A percentile compares a stretch with the other conserved stretches of the same genome.
Conservation (phyloP, 495 filamentous ascomycete species). For the Achaetomiella virescens region DNA sequence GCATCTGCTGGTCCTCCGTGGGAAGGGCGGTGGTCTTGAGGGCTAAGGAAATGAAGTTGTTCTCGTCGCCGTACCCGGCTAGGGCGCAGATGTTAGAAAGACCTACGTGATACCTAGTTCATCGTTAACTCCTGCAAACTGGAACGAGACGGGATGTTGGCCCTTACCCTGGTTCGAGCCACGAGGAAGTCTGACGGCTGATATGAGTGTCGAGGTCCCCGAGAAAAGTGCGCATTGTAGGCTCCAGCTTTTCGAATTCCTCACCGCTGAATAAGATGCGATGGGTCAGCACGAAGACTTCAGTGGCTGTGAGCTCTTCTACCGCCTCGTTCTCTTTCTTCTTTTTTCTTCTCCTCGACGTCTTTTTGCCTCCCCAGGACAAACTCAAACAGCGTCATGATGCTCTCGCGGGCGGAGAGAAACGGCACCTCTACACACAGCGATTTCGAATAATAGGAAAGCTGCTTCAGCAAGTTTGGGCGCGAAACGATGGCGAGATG, state of each 20-base stretch:
- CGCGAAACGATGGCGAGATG: conserved; percentile 77
- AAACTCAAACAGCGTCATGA: conserved; percentile 65
- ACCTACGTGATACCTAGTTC: conserved; percentile 49
- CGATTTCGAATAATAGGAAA: conserved; percentile 61
- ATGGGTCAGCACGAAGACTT: conserved; percentile 58
- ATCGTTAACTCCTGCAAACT: conserved; percentile 39
- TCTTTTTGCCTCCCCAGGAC: conserved; percentile 50
- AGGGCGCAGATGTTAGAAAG: conserved; percentile 42
- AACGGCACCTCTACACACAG: conserved; percentile 52
- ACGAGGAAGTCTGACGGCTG: conserved; percentile 48
- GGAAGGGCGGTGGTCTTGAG: conserved; percentile 17
- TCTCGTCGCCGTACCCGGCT: conserved; percentile 34
- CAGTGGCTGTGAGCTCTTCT: conserved; percentile 23
- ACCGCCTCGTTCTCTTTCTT: too few relatives aligned
- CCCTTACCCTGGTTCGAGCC: conserved; percentile 55
- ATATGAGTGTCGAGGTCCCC: conserved; percentile 54
- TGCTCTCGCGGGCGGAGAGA: conserved; percentile 57
- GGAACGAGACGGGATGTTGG: background rate
- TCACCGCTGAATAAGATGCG: conserved; percentile 58
- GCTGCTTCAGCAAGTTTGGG: conserved; percentile 65
- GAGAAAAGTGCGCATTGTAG: conserved; percentile 45
- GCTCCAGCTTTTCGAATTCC: conserved; percentile 41
- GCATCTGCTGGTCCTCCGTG: conserved; percentile 16
- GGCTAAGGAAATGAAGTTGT: conserved; percentile 30
- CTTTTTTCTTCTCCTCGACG: too few relatives aligned